Base-by-base conservation (phyloP, 768 basidiomycete genomes). In the Boletus sp. region DNA sequence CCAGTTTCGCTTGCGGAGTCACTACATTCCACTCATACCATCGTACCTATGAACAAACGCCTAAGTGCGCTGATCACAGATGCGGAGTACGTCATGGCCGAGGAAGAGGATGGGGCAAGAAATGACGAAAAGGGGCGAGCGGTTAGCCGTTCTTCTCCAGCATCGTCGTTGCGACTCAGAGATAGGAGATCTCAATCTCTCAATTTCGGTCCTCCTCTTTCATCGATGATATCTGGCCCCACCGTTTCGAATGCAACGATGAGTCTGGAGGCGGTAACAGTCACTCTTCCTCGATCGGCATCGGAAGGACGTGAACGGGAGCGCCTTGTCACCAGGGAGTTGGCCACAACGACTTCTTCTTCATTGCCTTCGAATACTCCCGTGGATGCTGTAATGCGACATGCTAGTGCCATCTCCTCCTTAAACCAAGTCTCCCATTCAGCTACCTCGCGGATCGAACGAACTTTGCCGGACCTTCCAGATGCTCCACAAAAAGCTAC, bases 1-100 rank as follows among this genome's bases (percentile, higher is more conserved):
- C 90, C 90, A 4, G 87, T 89, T 33, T 92, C 90, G 9, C 82
- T 86, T 73, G 88, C 87, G 9, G 89, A 90, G 58, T 90, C 88
- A 1, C 74, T 89, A 52, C 87, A 89, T 48, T 90, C 88, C 7
- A 85, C 78, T 5, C 80, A 86, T 65, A 92, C 90, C 18, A 74
- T 91, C 55, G 85, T 89, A 4, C 86, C 86, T 9, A 73, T 77
- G 36, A 82, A 79, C 68, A 87, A 83, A 70, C 81, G 90, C 29
- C 73, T 85, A 40, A 90, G 89, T 64, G 83, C 85, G 4, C 76
- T 90, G 33, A 73, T 88, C 40, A 81, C 80, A 10, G 89, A 90
- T 61, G 79, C 83, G 4, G 87, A 89, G 57, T 86, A 85, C 66
- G 77, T 76, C 36, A 84, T 83, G 78, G 73, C 83, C 11, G 87